phyloP scores from a whole-genome alignment of 2,329 filamentous ascomycete genomes.

The Fusarium sp. region DNA sequence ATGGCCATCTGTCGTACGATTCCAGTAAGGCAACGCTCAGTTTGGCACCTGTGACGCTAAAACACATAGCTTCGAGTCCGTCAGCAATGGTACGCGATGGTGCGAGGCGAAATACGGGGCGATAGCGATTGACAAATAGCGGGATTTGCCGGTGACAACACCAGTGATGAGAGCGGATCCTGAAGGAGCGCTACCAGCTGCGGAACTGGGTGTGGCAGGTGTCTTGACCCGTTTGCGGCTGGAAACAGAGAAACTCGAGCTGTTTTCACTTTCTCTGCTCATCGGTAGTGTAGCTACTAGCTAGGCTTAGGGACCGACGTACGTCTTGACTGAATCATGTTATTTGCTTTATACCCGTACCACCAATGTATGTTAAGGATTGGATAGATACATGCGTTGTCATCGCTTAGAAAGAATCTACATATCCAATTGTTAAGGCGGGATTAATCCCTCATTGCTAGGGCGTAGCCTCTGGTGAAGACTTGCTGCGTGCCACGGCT shows the following conservation, averaged over 20 bases:
- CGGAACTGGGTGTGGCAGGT: not conserved
- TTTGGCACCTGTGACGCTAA: conserved; percentile 4
- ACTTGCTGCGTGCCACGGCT: conserved; percentile 17
- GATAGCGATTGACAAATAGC: conserved; percentile 4
- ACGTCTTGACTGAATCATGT: too few relatives aligned
- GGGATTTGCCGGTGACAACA: conserved; percentile 58
- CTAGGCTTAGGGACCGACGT: too few relatives aligned
- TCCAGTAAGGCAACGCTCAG: conserved; percentile 51
- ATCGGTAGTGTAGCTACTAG: not conserved
- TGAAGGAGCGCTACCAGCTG: conserved; percentile 1
- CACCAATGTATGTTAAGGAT: too few relatives aligned
- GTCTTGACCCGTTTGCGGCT: not conserved
- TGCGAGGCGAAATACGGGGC: conserved; percentile 12
- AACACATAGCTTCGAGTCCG: conserved; percentile 9
- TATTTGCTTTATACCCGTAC: too few relatives aligned
- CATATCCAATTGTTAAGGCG: too few relatives aligned
- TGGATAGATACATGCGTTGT: too few relatives aligned
- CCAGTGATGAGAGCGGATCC: conserved; percentile 63
- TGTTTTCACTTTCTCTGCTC: not conserved
- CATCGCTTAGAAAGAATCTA: too few relatives aligned
- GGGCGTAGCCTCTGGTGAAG: not conserved
- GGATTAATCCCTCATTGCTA: not conserved
- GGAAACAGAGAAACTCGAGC: too few relatives aligned
- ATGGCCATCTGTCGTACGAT: conserved; percentile 63
- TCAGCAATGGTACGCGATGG: not conserved